These are phyloP conservation scores for Aspergillus sp. DNA, from an alignment of 2,329 filamentous ascomycete genomes.

Conservation along the genomic window DNA sequence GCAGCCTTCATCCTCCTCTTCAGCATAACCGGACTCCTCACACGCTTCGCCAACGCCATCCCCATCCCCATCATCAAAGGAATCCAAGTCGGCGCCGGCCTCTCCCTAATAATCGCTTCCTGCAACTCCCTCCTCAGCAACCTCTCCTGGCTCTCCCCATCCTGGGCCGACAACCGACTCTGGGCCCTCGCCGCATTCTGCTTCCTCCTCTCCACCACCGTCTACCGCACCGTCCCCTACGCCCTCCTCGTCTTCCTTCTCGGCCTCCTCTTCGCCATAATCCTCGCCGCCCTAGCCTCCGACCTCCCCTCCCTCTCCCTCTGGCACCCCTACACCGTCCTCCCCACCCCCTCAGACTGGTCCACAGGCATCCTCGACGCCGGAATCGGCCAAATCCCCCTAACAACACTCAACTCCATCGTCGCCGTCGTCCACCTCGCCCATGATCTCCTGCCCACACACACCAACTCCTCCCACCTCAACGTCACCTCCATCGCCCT, in stretches of 20 bases:
- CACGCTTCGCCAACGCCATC: conserved; percentile 70
- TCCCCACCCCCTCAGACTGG: conserved; percentile 53
- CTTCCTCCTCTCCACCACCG: conserved; percentile 67
- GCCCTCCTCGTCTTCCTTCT: conserved; percentile 71
- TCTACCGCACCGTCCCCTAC: conserved; percentile 70
- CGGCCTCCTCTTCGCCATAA: conserved; percentile 66
- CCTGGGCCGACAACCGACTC: conserved; percentile 72
- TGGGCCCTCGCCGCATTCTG: conserved; percentile 76
- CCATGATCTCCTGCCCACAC: conserved; percentile 70
- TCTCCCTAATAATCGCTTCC: conserved; percentile 78
- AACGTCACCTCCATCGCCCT: conserved; percentile 72
- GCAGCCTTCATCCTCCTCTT: conserved; percentile 72
- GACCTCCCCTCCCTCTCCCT: conserved; percentile 56
- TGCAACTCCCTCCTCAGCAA: conserved; percentile 67
- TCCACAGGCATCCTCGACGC: conserved; percentile 61
- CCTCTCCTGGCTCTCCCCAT: conserved; percentile 67
- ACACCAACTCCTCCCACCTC: conserved; percentile 61
- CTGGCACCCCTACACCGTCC: conserved; percentile 60
- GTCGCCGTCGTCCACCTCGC: conserved; percentile 82
- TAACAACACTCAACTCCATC: conserved; percentile 90
- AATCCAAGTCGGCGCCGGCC: conserved; percentile 88
- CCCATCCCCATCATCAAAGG: conserved; percentile 89
- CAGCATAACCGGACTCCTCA: conserved; percentile 75
- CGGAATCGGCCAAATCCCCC: conserved; percentile 80
- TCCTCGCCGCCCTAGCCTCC: conserved; percentile 34